Evolutionary conservation across 495 filamentous ascomycete genomes (phyloP), one percentile per base, ranked within the genome.

Genomic region (Neurospora africana): DNA sequence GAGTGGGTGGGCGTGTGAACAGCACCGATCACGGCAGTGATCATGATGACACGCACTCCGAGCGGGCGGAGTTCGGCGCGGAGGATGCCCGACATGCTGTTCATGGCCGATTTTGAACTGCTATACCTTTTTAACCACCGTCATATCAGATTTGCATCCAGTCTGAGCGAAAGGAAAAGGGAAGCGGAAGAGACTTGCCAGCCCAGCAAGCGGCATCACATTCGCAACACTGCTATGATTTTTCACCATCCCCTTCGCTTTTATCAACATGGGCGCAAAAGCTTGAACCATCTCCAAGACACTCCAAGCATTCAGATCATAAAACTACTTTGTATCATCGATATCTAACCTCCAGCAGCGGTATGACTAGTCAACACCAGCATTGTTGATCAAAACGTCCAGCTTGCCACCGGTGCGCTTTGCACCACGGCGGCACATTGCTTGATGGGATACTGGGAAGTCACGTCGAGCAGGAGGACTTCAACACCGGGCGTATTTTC

Each of bases 381-480:
- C 86, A 71, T 89, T 89, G 73, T 89, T 89, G 47, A 89, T 76
- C 21, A 90, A 78, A 27, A 85, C 77, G 67, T 87, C 82, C 5
- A 90, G 81, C 21, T 68, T 78, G n/a, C 81, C 79, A 19, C 74
- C 80, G 0, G 82, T 84, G 10, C 71, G 27, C 38, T 75, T 10
- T 19, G 27, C 19, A 68, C 70, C 21, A 8, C 41, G 6, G 80
- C 76, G 9, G 82, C 79, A 6, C 82, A 81, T 7, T 72, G 39
- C 35, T 71, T 68, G 71, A 88, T 85, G 1, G 83, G 83, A 8
- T 75, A 72, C 2, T 72, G 72, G 10, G 78, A 80, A 4, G 81
- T 83, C 15, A 89, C 83, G 74, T 89, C 87, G 17, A 89, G 80
- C n/a, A 70, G 71, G 0, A 89, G 72, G 11, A 81, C 82, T n/a